Evolutionary conservation across 169 alveolate species (phyloP), one percentile per base, ranked within the genome.

Genomic region (Plasmodium sp.): DNA sequence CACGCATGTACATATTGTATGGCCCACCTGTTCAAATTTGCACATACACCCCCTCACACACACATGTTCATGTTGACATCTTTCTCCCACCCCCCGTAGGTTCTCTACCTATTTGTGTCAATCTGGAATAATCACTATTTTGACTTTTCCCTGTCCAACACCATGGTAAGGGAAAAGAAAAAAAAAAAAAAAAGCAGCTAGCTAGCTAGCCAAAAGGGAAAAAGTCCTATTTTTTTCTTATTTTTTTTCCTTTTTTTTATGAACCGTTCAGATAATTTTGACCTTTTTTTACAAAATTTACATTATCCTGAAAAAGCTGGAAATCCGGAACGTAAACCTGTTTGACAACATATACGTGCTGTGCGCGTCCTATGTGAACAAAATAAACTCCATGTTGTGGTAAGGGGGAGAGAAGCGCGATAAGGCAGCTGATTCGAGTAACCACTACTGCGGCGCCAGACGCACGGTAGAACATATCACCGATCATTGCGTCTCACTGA

Each of bases 311-410:
- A 90, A 81, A n/a, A 90, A 80, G 73, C 34, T 90, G 36, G 91
- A 80, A 90, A 90, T 90, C 27, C 39, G 94, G 41, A 90, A 90
- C 72, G 94, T 90, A 45, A 90, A 80, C 74, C 82, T 90, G 54
- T 90, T 90, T 90, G 94, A 90, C 80, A 90, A 90, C 62, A 80
- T 90, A 80, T 90, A 90, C 36, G 67, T 80, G 10, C 54, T 90
- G 48, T 90, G 94, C 54, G 72, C 94, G 14, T 90, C 94, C 1
- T 90, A 90, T 80, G 94, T 90, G 77, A 90, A 80, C 83, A 90
- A 90, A 48, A 81, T 90, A 58, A 90, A 90, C 71, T 90, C 91
- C 45, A 90, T 81, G 90, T n/a, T 90, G 34, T 90, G 94, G 94
- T 90, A 90, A 80, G 75, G 33, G 41, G 14, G 75, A 36, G n/a